Percentiles rank a stretch among this genome's conserved stretches.
phyloP scores from a whole-genome alignment of 2,329 filamentous ascomycete genomes.

The Colletotrichum caudatum region DNA sequence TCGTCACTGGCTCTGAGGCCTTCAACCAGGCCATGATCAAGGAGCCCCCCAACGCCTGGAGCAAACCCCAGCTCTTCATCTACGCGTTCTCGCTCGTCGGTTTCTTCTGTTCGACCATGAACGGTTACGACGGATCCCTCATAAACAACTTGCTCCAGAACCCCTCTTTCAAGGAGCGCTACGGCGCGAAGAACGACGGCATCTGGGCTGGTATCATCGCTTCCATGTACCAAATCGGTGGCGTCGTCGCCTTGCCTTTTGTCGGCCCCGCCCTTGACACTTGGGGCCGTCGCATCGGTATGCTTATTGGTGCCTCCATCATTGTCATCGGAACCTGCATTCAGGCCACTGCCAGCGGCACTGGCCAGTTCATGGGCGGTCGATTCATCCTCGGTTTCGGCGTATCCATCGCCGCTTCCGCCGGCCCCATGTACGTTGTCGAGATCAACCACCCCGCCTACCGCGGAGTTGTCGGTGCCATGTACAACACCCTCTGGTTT shows the following conservation, averaged over 20 bases:
- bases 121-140: conserved; percentile 64
- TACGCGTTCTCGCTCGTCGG: conserved; percentile 60
- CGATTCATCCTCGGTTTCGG: conserved; percentile 72
- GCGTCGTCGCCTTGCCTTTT: conserved; percentile 60
- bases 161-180: conserved; percentile 55
- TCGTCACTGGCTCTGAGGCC: conserved; percentile 64
- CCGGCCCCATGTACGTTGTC: conserved; percentile 61
- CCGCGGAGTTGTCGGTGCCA: conserved; percentile 56
- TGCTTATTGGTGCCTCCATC: conserved; percentile 57
- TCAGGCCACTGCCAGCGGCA: conserved; percentile 55
- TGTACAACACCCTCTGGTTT: conserved; percentile 61
- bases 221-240: conserved; percentile 65
- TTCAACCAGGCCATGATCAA: conserved; percentile 67
- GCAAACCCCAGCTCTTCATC: conserved; percentile 54
- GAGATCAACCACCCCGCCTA: conserved; percentile 61
- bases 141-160: conserved; percentile 63
- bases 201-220: conserved; percentile 62
- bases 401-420: conserved; percentile 59
- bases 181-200: conserved; percentile 56
- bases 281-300: conserved; percentile 60
- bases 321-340: conserved; percentile 60
- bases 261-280: conserved; percentile 61
- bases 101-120: conserved; percentile 64
- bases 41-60: conserved; percentile 61
- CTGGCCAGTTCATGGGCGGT: conserved; percentile 64